Base-by-base conservation (phyloP, 2,329 filamentous ascomycete genomes). In the Canariomyces notabilis region DNA sequence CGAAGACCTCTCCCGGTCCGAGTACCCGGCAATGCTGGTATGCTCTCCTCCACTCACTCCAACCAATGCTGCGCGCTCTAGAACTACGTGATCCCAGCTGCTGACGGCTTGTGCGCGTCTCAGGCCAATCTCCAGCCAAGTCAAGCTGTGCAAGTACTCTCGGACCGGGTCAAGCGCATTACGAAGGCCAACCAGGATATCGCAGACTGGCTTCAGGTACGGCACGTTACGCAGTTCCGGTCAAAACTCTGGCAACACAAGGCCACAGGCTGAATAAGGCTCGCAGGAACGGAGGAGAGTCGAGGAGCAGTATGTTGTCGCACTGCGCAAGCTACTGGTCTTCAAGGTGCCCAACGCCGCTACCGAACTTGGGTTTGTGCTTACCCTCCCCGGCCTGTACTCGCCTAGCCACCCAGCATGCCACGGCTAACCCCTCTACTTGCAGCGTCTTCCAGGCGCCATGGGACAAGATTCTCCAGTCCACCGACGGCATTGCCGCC, bases 1-100 rank as follows among this genome's bases (percentile, higher is more conserved):
- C 82, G 84, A 87, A 50, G 83, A 84, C 62, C 78, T 91, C 63
- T 83, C 87, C 65, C 82, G 89, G 70, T 77, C 86, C 68, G 91
- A 96, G 70, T 97, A 97, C 75, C 89, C 91, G 67, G 84, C 83
- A 59, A 84, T 97, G 80, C 83, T 95, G 83, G 91, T 96, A 76
- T 76, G 61, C 45, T 37, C 41, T 14, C 34, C 47, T 40, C 42
- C 50, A 16, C 5, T 22, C 35, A 16, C 3, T 18, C 14, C 32
- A 21, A n/a, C 18, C 14, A 12, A 12, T 22, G 8, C 23, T 22
- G 8, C 23, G 22, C 11, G 36, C 11, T 5, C 8, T 33, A 37
- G 16, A n/a, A n/a, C n/a, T 12, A 3, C 15, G 12, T 21, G 16
- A n/a, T 37, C 44, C 53, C 58, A 44, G 59, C 49, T 36, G 32